These are phyloP conservation scores for Starmerella powellii DNA, from an alignment of 805 yeast species.

Conservation along the genomic window DNA sequence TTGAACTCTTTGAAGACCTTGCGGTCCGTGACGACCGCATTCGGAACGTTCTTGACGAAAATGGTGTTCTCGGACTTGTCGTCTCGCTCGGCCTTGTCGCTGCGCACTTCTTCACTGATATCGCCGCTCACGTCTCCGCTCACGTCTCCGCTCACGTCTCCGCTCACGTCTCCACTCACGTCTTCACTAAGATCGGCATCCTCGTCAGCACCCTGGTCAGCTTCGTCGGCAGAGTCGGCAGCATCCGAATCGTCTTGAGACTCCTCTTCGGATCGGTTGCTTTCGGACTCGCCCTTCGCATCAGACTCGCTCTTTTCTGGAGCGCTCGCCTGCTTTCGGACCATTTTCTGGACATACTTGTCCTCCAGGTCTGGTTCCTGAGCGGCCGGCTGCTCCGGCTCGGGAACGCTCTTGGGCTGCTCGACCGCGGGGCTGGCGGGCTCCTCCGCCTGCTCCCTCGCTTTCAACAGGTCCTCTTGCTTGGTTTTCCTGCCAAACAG, in stretches of 20 bases:
- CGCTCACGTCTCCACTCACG: not conserved
- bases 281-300: not conserved
- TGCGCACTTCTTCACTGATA: conserved; percentile 35
- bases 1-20: conserved; percentile 51
- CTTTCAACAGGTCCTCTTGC: conserved; percentile 7
- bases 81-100: conserved; percentile 32
- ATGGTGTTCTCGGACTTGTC: conserved; percentile 57
- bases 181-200: not conserved
- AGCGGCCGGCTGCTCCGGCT: too few relatives aligned
- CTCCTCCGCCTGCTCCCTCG: not conserved
- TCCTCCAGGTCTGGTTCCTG: conserved; percentile 33
- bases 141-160: conserved; percentile 20
- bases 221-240: not conserved
- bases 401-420: not conserved
- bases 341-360: conserved; percentile 41
- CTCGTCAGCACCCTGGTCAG: not conserved
- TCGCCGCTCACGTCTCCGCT: conserved; percentile 13
- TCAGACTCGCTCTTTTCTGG: not conserved
- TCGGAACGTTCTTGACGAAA: conserved; percentile 76
- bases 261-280: not conserved
- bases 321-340: conserved; percentile 24
- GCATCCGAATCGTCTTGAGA: not conserved
- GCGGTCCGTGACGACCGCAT: conserved; percentile 53
- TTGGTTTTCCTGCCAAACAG: conserved; percentile 7
- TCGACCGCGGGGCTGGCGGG: not conserved